Evolutionary conservation across 768 basidiomycete species (phyloP).

Genomic region (Postia placenta): DNA sequence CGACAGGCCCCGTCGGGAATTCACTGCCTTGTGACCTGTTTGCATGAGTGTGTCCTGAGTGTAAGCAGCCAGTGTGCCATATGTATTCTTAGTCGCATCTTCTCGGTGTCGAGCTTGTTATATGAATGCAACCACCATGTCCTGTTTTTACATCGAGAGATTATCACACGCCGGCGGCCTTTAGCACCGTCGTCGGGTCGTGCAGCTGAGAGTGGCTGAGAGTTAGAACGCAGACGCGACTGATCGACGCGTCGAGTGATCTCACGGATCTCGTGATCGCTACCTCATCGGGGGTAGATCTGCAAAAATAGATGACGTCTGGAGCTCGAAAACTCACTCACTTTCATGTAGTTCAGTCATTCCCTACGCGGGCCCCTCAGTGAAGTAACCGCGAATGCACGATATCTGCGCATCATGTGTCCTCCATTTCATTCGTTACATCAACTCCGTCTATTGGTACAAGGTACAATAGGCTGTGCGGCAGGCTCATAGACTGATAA

Average conservation of each 20-base stretch:
- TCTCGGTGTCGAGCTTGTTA: too few species aligned
- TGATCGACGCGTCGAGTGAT: not conserved
- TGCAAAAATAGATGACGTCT: not conserved
- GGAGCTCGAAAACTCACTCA: not conserved
- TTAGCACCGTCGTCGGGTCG: too few species aligned
- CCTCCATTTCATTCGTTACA: not conserved
- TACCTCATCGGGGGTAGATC: not conserved
- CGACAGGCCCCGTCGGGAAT: too few species aligned
- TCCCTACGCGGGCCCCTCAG: not conserved
- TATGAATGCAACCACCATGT: too few species aligned
- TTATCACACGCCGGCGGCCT: too few species aligned
- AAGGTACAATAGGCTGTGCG: conserved; percentile 4
- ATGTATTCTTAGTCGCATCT: too few species aligned
- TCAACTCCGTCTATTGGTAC: conserved; percentile 1
- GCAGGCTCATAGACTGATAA: conserved; percentile 2
- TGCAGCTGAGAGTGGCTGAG: too few species aligned
- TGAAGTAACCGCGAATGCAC: not conserved
- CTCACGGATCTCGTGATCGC: too few species aligned
- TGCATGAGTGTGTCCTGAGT: too few species aligned
- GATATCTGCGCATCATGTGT: not conserved
- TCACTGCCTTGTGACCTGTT: too few species aligned
- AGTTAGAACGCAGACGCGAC: not conserved
- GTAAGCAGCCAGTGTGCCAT: too few species aligned
- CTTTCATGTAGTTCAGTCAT: not conserved
- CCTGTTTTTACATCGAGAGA: too few species aligned